Percentiles rank a stretch among this genome's conserved stretches.
Conservation (phyloP, 2,329 filamentous ascomycete species). For the Metarhizium anisopliae region DNA sequence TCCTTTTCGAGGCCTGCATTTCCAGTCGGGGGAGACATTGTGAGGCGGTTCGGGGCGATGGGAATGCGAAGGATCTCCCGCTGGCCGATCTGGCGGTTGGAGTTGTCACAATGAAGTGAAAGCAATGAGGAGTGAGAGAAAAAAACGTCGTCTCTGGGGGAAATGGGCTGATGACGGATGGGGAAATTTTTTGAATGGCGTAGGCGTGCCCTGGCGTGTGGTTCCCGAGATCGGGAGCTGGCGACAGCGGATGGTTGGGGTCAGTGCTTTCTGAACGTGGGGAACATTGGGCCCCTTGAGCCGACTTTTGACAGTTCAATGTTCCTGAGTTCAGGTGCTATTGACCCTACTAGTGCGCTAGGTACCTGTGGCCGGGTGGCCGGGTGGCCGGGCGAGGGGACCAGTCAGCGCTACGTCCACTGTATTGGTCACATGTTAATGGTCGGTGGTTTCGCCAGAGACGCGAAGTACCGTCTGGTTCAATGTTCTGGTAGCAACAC, state of each 20-base stretch:
- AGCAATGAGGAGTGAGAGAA: background rate
- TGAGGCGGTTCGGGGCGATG: slow-evolving; percentile 10
- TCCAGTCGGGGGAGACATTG: slow-evolving; percentile 51
- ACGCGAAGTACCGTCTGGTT: too few species aligned
- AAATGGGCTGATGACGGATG: background rate
- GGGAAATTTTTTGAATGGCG: slow-evolving; percentile 8
- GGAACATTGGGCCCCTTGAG: background rate
- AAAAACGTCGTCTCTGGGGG: background rate
- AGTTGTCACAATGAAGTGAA: background rate
- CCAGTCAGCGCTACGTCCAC: too few species aligned
- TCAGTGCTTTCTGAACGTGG: background rate
- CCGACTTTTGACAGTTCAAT: too few species aligned
- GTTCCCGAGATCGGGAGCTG: slow-evolving; percentile 9
- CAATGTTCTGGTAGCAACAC: too few species aligned
- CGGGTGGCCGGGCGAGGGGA: too few species aligned
- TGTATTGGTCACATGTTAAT: too few species aligned
- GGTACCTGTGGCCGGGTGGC: too few species aligned
- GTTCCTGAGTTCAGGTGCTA: too few species aligned
- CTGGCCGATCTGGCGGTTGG: background rate
- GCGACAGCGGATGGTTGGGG: background rate
- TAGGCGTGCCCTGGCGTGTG: slow-evolving; percentile 4
- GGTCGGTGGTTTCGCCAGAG: too few species aligned
- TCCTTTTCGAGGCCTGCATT: slow-evolving; percentile 57
- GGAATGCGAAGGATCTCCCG: slow-evolving; percentile 1
- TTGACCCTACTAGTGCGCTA: too few species aligned